These are phyloP conservation scores for Suhomyces tanzawaensis DNA, from an alignment of 805 yeast species.

Conservation along the genomic window DNA sequence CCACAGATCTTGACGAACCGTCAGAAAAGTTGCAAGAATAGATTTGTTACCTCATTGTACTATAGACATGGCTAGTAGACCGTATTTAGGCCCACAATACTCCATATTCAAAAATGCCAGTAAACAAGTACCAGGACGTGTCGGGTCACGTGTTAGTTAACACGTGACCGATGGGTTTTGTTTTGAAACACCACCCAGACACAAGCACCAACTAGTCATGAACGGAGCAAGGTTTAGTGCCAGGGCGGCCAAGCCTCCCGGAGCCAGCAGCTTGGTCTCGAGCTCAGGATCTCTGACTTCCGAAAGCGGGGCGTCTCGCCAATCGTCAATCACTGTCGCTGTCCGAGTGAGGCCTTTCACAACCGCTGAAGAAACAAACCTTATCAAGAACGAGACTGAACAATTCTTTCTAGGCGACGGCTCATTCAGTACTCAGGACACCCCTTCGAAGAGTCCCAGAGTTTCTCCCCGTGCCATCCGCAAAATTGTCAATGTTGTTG, in stretches of 20 bases:
- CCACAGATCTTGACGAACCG: neutral
- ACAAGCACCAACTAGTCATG: neutral
- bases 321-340: slow-evolving; percentile 71
- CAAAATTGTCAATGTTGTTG: slow-evolving; percentile 74
- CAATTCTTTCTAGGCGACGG: slow-evolving; percentile 54
- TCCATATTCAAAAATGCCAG: too few species aligned
- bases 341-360: slow-evolving; percentile 88
- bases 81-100: neutral
- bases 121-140: too few species aligned
- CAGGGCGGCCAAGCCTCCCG: neutral
- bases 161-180: too few species aligned
- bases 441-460: slow-evolving; percentile 12
- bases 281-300: neutral
- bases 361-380: slow-evolving; percentile 46
- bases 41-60: neutral
- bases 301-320: slow-evolving; percentile 10
- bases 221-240: neutral
- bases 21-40: neutral
- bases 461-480: slow-evolving; percentile 53
- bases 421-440: slow-evolving; percentile 34
- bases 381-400: slow-evolving; percentile 41
- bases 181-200: too few species aligned
- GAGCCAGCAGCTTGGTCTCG: neutral
- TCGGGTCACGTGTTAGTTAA: too few species aligned
- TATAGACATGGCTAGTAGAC: neutral